These are phyloP conservation scores for Nymphaea colorata DNA, from an alignment of 164 flowering plant genomes.

Conservation along the genomic window DNA sequence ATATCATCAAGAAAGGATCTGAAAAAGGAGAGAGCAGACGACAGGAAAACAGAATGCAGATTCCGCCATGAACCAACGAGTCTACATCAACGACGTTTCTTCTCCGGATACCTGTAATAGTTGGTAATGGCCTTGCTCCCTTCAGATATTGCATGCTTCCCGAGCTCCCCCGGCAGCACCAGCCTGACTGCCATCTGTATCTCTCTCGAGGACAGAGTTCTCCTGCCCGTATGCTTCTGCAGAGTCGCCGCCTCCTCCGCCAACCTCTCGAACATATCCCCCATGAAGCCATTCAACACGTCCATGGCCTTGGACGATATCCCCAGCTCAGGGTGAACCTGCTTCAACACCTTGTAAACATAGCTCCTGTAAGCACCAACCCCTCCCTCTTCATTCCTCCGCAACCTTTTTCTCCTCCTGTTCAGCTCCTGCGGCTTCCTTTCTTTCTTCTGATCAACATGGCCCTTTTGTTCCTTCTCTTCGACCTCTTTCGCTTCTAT, in stretches of 20 bases:
- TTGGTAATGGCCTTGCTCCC: slow-evolving; percentile 59
- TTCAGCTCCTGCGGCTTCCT: not conserved
- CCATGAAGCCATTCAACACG: slow-evolving; percentile 49
- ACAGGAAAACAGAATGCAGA: no score
- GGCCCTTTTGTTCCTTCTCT: not conserved
- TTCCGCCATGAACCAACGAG: no score
- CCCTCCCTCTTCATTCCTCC: not conserved
- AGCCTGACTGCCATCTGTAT: slow-evolving; percentile 62
- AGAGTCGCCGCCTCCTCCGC: slow-evolving; percentile 50
- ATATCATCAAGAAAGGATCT: no score
- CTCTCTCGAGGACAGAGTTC: slow-evolving; percentile 64
- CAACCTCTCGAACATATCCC: slow-evolving; percentile 75
- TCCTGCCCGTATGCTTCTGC: slow-evolving; percentile 20
- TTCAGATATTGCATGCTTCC: slow-evolving; percentile 72
- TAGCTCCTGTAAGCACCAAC: slow-evolving; percentile 35
- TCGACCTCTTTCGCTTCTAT: not conserved
- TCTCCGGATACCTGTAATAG: not conserved
- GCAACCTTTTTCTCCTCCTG: not conserved
- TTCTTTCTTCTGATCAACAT: not conserved
- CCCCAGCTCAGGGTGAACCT: slow-evolving; percentile 66
- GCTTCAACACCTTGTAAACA: slow-evolving; percentile 60
- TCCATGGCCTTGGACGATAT: slow-evolving; percentile 56
- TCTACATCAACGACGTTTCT: no score
- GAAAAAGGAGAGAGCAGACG: no score
- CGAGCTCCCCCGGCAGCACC: slow-evolving; percentile 77